Conservation (phyloP, 345 rosid genomes). For the Excoecaria agallocha region DNA sequence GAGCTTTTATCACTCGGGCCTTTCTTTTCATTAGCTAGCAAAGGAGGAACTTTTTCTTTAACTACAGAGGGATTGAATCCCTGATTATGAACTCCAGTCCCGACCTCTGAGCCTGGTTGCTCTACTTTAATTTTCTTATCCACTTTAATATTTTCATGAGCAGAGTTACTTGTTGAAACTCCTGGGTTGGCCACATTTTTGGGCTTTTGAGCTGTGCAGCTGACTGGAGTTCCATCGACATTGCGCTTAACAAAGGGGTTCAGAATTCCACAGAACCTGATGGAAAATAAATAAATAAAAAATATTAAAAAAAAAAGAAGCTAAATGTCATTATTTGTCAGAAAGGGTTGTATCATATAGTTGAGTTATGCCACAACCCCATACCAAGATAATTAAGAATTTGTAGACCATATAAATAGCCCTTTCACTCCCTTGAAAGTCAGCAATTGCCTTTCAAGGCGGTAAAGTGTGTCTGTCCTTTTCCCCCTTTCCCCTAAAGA, state of each 20-base stretch:
- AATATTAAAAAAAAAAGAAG: too few relatives aligned
- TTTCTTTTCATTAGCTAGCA: constrained; percentile 38
- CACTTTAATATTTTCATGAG: constrained; percentile 23
- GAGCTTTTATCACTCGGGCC: constrained; percentile 45
- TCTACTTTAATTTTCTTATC: constrained; percentile 40
- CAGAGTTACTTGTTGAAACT: constrained; percentile 30
- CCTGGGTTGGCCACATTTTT: constrained; percentile 37
- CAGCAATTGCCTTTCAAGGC: neutral
- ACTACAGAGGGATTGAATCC: constrained; percentile 37
- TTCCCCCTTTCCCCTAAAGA: neutral
- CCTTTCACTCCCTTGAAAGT: neutral
- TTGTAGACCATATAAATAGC: neutral
- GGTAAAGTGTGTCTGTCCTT: neutral
- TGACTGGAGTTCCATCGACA: constrained; percentile 40
- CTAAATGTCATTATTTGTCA: neutral
- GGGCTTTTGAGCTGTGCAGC: constrained; percentile 29
- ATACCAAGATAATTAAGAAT: neutral
- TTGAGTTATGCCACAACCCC: neutral
- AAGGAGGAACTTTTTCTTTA: constrained; percentile 40
- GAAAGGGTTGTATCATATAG: neutral
- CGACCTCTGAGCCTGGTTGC: constrained; percentile 37
- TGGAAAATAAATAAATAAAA: constrained; percentile 12
- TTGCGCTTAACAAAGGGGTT: constrained; percentile 62
- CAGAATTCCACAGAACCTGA: constrained; percentile 79
- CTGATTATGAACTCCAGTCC: constrained; percentile 32